Base-by-base conservation (phyloP, 345 rosid genomes). In the Sisymbrium irio region DNA sequence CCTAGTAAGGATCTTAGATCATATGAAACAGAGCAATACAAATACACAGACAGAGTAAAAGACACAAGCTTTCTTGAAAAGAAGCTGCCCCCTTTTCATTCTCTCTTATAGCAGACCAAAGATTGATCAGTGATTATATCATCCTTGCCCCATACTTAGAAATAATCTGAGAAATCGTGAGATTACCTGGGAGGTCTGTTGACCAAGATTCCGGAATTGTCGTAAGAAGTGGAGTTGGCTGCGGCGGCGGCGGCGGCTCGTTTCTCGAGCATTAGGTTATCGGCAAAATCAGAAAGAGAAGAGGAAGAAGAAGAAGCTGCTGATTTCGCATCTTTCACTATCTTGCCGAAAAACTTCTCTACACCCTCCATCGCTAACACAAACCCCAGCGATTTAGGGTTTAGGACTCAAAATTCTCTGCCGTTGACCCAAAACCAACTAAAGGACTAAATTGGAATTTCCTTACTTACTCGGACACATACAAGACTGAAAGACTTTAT, bases 131-230 rank as follows among this genome's bases (percentile, higher is more conserved):
- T 28, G 32, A 28, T 28, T 2, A 28, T 28, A 28, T 28, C 5
- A 28, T 28, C 2, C 32, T 28, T 28, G 1, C 4, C 32, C 0
- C 36, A 32, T 32, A 32, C 36, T 32, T 32, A 32, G 36, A 32
- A 32, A 32, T 32, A 32, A 32, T 32, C 36, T 32, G 36, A 5
- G 36, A 32, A 6, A 32, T 32, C 33, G 36, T 27, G 25, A 20
- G 46, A 18, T 49, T 17, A 88, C 91, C 87, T 85, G n/a, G 88
- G 74, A 70, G 85, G 78, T 70, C 84, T 83, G 61, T 46, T 37
- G 77, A 79, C 64, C 62, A 84, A 41, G 67, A 76, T 18, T 37
- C 80, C 75, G 62, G 89, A 77, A 59, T 73, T 74, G 40, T 79
- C 86, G 27, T 73, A 61, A 33, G 86, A 79, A 78, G 83, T 73